Percentiles rank a stretch among this genome's conserved stretches.
Evolutionary conservation across 441 rosid genomes (phyloP).

Genomic region (Eruca vesicaria): DNA sequence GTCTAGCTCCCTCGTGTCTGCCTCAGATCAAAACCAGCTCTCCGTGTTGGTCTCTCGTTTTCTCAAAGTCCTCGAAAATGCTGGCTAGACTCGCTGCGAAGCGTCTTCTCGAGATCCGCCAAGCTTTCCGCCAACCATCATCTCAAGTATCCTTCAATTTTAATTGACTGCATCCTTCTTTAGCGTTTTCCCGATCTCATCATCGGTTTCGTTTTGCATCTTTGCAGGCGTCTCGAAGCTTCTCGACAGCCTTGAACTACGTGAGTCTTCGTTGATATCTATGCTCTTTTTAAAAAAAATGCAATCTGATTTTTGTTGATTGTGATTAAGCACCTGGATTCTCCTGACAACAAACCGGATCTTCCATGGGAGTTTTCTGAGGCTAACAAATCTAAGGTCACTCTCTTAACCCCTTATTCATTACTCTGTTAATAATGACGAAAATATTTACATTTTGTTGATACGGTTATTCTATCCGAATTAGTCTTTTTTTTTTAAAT

Average conservation of each 20-base stretch:
- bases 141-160: constrained; percentile 45
- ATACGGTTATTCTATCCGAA: neutral
- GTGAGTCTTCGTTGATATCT: constrained; percentile 44
- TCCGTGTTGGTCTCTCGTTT: constrained; percentile 17
- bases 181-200: constrained; percentile 24
- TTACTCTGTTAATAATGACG: too few species aligned
- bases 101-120: constrained; percentile 83
- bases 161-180: neutral
- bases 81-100: constrained; percentile 71
- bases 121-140: constrained; percentile 53
- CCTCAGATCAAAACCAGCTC: constrained; percentile 10
- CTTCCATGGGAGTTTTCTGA: constrained; percentile 84
- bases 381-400: constrained; percentile 68
- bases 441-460: constrained; percentile 1
- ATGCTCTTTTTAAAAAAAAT: neutral
- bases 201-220: neutral
- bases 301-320: constrained; percentile 19
- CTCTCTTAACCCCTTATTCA: neutral
- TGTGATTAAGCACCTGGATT: constrained; percentile 64
- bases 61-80: constrained; percentile 47
- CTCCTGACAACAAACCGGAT: constrained; percentile 92
- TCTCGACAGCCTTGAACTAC: constrained; percentile 89
- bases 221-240: constrained; percentile 58
- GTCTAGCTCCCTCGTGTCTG: constrained; percentile 6
- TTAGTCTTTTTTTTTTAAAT: neutral